A percentile compares a stretch with the other conserved stretches of the same genome.
phyloP scores from a whole-genome alignment of 495 filamentous ascomycete genomes.

The Trypethelium eluteriae region DNA sequence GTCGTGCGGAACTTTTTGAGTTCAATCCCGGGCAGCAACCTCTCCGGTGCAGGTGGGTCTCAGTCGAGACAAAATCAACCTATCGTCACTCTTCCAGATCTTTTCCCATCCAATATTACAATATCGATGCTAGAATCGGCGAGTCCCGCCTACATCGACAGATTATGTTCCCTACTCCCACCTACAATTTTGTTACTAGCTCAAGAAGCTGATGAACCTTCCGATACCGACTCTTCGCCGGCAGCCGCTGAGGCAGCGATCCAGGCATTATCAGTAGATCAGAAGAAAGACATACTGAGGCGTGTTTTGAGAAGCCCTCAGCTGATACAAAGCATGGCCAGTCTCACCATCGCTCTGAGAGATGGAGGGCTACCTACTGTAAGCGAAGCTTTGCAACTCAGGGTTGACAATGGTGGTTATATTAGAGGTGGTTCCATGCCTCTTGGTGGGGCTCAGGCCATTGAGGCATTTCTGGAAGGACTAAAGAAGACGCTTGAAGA shows the following conservation, averaged over 20 bases:
- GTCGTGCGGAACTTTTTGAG: constrained; percentile 80
- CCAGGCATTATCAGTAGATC: constrained; percentile 60
- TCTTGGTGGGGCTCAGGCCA: constrained; percentile 78
- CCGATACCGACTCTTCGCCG: constrained; percentile 53
- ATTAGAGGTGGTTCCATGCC: constrained; percentile 66
- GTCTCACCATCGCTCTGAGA: constrained; percentile 75
- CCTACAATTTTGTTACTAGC: constrained; percentile 62
- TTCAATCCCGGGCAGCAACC: constrained; percentile 60
- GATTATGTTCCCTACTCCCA: constrained; percentile 69
- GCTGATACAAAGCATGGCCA: constrained; percentile 76
- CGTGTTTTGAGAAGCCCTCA: constrained; percentile 86
- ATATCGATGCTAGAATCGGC: constrained; percentile 66
- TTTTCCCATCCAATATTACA: constrained; percentile 68
- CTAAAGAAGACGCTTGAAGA: constrained; percentile 68
- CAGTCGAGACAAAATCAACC: constrained; percentile 41
- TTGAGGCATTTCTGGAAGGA: constrained; percentile 84
- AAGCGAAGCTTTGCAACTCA: constrained; percentile 72
- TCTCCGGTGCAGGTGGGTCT: constrained; percentile 16
- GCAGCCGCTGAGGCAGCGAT: constrained; percentile 62
- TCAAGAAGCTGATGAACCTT: constrained; percentile 53
- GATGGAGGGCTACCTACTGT: constrained; percentile 91
- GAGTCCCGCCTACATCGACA: constrained; percentile 56
- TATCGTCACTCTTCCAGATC: constrained; percentile 68
- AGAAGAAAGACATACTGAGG: constrained; percentile 75
- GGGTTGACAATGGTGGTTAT: constrained; percentile 73